phyloP scores from a whole-genome alignment of 352 stramenopile species.

The Globisporangium parvum region DNA sequence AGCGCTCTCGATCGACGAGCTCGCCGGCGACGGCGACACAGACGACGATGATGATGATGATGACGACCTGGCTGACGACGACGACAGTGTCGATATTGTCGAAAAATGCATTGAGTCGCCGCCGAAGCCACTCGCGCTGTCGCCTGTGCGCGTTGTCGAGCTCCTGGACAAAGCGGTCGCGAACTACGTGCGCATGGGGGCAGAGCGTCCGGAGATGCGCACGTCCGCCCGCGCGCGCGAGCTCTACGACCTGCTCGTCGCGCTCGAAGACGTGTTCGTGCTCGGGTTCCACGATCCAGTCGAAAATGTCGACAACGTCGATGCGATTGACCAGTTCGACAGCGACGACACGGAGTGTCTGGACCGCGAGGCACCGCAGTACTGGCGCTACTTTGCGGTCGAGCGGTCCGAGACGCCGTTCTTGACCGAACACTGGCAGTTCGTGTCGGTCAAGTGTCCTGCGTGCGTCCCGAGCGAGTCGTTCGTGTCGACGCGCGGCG shows the following conservation, averaged over 20 bases:
- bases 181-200: constrained; percentile 54
- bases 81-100: constrained; percentile 4
- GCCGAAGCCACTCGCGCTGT: constrained; percentile 13
- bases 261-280: constrained; percentile 66
- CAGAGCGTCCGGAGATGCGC: constrained; percentile 57
- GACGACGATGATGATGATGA: constrained; percentile 8
- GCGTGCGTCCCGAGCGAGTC: constrained; percentile 43
- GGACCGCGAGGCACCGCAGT: constrained; percentile 5
- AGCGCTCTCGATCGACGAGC: constrained; percentile 2
- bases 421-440: constrained; percentile 59
- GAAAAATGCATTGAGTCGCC: constrained; percentile 3
- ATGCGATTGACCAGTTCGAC: not conserved
- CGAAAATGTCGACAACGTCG: not conserved
- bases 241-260: constrained; percentile 60
- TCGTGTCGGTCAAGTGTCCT: constrained; percentile 46
- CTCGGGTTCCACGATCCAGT: constrained; percentile 39
- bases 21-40: constrained; percentile 1
- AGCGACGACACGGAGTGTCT: not conserved
- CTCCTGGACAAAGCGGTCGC: constrained; percentile 52
- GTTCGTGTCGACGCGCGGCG: constrained; percentile 60
- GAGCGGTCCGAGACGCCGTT: constrained; percentile 38
- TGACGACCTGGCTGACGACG: constrained; percentile 3
- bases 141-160: constrained; percentile 30
- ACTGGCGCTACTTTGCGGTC: constrained; percentile 66
- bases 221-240: constrained; percentile 57